Base-by-base conservation (phyloP, 1,284 basidiomycete genomes). In the Apiotrichum domesticum region DNA sequence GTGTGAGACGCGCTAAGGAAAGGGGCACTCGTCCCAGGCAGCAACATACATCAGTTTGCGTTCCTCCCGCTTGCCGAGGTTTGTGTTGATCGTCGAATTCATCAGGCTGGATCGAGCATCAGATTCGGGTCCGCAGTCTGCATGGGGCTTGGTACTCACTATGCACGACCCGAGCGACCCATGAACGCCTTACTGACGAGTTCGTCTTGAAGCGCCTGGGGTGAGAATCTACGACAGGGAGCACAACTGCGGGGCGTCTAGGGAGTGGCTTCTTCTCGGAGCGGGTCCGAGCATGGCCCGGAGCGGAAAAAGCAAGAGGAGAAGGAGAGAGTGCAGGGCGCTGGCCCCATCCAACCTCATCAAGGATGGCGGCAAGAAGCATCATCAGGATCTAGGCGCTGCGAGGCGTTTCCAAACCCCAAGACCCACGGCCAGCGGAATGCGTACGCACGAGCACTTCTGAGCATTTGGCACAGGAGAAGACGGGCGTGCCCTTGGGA, bases 11-110 rank as follows among this genome's bases (percentile, higher is more conserved):
- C n/a, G 8, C 3, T 21, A 35, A 42, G 35, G 10, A 14, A 8
- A 13, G 9, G n/a, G 37, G 41, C 41, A 13, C 6, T 6, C 10
- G 1, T 39, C 37, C 13, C 37, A 39, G 37, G 8, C 37, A 39
- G 8, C 11, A 2, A 61, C 73, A 59, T 49, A 77, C 75, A 74
- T 49, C 4, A 77, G 65, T 48, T 65, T 70, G 9, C 74, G 57
- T 41, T 75, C 73, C 56, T 75, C 74, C 10, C 63, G 52, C 52
- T 72, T 70, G 21, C 74, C 73, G 9, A 77, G 57, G 21, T 59
- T 55, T 3, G 74, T 77, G 58, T 77, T 77, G 61, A 77, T 71
- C 7, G 75, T 76, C 21, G 74, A 70, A 59, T 77, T 76, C 62
- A 77, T 63, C 41, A 77, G 63, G 52, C 74, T 77, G 49, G 14